Conservation (phyloP, 2,329 filamentous ascomycete species). For the Stagonosporopsis cucurbitacearum region DNA sequence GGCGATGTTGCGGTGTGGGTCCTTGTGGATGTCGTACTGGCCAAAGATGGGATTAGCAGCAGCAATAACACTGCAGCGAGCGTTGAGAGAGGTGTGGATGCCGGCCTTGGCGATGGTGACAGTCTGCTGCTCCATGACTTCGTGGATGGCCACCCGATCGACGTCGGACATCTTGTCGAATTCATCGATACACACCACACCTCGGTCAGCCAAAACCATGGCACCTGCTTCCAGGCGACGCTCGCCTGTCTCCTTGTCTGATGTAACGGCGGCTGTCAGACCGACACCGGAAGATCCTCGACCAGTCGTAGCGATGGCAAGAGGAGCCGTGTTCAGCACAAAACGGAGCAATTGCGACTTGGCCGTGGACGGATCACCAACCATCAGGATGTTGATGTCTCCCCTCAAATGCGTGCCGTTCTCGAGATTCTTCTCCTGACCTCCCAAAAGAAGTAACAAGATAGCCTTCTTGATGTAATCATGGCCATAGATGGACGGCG, state of each 20-base stretch:
- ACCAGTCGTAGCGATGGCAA: constrained; percentile 96
- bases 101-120: constrained; percentile 98
- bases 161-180: constrained; percentile 99
- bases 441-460: constrained; percentile 89
- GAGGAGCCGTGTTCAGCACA: constrained; percentile 92
- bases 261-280: constrained; percentile 94
- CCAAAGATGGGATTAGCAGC: constrained; percentile 98
- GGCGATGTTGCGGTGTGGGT: constrained; percentile 98
- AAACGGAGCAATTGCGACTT: constrained; percentile 98
- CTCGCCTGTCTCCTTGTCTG: constrained; percentile 97
- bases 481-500: constrained; percentile 95
- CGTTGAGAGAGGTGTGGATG: constrained; percentile 96
- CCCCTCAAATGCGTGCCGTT: constrained; percentile 97
- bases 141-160: constrained; percentile 96
- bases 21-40: constrained; percentile 98
- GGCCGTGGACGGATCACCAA: constrained; percentile 96
- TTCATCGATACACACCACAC: constrained; percentile 98
- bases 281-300: constrained; percentile 96
- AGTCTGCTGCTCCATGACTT: constrained; percentile 99
- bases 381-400: constrained; percentile 99
- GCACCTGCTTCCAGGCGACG: constrained; percentile 93
- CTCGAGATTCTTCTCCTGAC: constrained; percentile 97
- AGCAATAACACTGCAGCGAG: constrained; percentile 93
- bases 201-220: constrained; percentile 96
- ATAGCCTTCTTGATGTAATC: constrained; percentile 99